phyloP scores from a whole-genome alignment of 495 filamentous ascomycete genomes.

The Rhypophila decipiens region DNA sequence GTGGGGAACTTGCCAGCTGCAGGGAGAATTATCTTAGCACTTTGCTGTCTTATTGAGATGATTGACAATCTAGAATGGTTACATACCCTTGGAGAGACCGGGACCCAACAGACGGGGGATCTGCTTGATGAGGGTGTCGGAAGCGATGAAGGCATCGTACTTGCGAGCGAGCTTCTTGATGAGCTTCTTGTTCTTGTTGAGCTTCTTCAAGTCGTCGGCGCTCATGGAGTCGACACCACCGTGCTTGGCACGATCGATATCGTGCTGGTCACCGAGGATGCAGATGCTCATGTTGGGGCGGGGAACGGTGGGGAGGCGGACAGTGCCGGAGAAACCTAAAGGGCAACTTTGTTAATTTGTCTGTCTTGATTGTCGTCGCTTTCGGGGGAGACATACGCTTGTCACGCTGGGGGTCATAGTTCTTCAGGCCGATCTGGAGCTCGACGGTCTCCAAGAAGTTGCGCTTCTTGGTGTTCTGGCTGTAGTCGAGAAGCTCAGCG shows the following conservation, averaged over 20 bases:
- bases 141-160: slow-evolving; percentile 98
- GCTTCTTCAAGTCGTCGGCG: slow-evolving; percentile 97
- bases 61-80: no score
- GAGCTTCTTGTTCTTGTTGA: slow-evolving; percentile 99
- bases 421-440: slow-evolving; percentile 99
- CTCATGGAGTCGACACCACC: slow-evolving; percentile 96
- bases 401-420: slow-evolving; percentile 99
- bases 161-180: slow-evolving; percentile 99
- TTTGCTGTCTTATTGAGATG: neutral
- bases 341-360: neutral
- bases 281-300: slow-evolving; percentile 94
- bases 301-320: slow-evolving; percentile 76
- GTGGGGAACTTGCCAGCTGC: slow-evolving; percentile 98
- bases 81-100: slow-evolving; percentile 91
- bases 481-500: slow-evolving; percentile 84
- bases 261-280: slow-evolving; percentile 98
- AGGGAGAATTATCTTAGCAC: slow-evolving; percentile 15
- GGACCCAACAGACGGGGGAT: slow-evolving; percentile 98
- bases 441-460: slow-evolving; percentile 73
- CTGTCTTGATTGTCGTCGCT: neutral
- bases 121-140: slow-evolving; percentile 96
- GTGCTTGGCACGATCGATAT: slow-evolving; percentile 99
- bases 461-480: slow-evolving; percentile 94
- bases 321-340: slow-evolving; percentile 84
- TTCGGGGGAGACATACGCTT: slow-evolving; percentile 54